These are phyloP conservation scores for Pseudocercospora macadamiae DNA, from an alignment of 2,329 filamentous ascomycete species.

Conservation along the genomic window DNA sequence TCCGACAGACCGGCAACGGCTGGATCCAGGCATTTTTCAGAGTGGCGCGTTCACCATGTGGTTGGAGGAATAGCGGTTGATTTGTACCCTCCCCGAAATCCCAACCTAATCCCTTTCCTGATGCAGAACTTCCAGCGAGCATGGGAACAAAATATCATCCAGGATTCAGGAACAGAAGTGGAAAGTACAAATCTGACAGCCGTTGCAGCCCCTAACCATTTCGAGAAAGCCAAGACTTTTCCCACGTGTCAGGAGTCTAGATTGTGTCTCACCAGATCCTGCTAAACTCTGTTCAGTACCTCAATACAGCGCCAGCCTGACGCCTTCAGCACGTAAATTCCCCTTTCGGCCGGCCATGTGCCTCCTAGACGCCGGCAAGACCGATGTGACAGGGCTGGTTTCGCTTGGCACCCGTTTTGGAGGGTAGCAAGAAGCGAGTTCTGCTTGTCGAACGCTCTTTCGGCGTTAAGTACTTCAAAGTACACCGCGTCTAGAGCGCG, in stretches of 20 bases:
- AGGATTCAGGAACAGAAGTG: neutral
- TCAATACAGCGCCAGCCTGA: neutral
- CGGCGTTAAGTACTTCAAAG: neutral
- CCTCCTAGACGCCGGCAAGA: neutral
- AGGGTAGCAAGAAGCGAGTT: neutral
- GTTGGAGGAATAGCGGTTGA: too few species aligned
- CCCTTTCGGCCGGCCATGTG: neutral
- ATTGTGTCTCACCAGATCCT: neutral
- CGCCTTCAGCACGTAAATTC: neutral
- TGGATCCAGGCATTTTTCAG: too few species aligned
- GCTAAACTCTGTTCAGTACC: neutral
- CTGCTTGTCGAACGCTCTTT: neutral
- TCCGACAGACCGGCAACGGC: too few species aligned
- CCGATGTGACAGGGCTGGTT: neutral
- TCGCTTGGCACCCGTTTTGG: neutral
- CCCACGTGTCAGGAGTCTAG: conserved; percentile 1
- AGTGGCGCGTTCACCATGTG: too few species aligned
- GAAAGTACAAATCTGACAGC: neutral
- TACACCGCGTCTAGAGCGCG: neutral
- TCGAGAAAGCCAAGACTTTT: neutral
- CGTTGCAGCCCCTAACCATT: neutral
- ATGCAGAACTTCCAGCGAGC: too few species aligned
- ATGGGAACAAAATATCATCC: too few species aligned
- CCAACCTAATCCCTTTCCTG: too few species aligned
- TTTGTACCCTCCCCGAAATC: too few species aligned